A percentile compares a stretch with the other conserved stretches of the same genome.
phyloP scores from a whole-genome alignment of 139 green algal species.

The Chlorella ohadii region DNA sequence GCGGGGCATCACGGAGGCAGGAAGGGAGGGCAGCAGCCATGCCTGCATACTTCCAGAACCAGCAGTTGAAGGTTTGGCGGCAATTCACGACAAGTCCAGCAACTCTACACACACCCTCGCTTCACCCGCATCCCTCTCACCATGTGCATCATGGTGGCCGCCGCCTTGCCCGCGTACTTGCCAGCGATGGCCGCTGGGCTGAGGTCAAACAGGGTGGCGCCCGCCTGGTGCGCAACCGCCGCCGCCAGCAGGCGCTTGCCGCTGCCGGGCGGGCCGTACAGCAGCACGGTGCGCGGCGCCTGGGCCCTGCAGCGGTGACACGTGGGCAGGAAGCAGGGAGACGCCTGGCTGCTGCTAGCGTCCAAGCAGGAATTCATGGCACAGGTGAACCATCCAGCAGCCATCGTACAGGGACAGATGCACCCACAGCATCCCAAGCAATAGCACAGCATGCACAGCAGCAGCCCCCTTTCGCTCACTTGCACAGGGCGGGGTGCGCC shows the following conservation, averaged over 20 bases:
- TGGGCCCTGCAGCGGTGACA: constrained; percentile 16
- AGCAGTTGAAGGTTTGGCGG: no score
- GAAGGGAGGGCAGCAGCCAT: no score
- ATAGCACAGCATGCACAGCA: background rate
- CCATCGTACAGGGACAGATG: no score
- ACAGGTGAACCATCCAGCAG: no score
- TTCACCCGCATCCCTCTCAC: constrained; percentile 41
- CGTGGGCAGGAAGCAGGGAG: no score
- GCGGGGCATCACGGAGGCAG: no score
- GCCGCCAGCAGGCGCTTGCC: constrained; percentile 89
- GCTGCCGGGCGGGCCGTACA: constrained; percentile 80
- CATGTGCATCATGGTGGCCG: constrained; percentile 90
- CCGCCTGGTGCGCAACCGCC: constrained; percentile 65
- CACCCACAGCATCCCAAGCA: no score
- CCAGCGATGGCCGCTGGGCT: constrained; percentile 81
- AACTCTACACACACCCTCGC: no score
- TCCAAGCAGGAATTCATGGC: no score
- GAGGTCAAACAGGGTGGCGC: constrained; percentile 88
- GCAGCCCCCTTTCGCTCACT: background rate
- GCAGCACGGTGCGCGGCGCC: constrained; percentile 67
- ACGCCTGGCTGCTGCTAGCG: no score
- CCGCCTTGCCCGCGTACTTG: constrained; percentile 87
- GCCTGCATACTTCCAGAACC: no score
- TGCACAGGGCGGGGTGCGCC: constrained; percentile 18
- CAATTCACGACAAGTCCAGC: no score